These are phyloP conservation scores for Talaromyces piceae DNA, from an alignment of 2,329 filamentous ascomycete species.

Conservation along the genomic window DNA sequence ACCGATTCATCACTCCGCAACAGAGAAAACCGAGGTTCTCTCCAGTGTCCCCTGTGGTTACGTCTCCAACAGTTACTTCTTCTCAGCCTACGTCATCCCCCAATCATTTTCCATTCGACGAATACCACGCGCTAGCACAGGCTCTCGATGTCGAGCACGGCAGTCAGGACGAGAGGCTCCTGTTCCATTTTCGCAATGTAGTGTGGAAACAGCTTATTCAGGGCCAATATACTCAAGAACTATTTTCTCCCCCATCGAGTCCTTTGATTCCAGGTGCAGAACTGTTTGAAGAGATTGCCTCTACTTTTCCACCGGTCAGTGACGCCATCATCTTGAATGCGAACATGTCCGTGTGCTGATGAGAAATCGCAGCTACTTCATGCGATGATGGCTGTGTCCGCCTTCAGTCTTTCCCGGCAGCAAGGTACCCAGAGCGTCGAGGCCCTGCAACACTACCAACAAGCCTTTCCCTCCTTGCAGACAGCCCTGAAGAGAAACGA, in stretches of 20 bases:
- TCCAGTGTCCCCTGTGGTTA: conserved; percentile 29
- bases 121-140: conserved; percentile 14
- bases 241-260: conserved; percentile 16
- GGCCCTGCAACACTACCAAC: conserved; percentile 49
- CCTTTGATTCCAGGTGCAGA: conserved; percentile 27
- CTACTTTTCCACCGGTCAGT: conserved; percentile 46
- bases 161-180: conserved; percentile 26
- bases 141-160: conserved; percentile 14
- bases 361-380: conserved; percentile 43
- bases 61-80: too few species aligned
- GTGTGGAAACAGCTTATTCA: conserved; percentile 36
- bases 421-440: conserved; percentile 41
- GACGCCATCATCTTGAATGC: conserved; percentile 4
- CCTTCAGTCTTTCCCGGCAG: conserved; percentile 44
- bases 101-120: conserved; percentile 18
- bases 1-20: conserved; percentile 24
- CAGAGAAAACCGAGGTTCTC: conserved; percentile 26
- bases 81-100: conserved; percentile 21
- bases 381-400: conserved; percentile 52
- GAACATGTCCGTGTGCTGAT: conserved; percentile 1
- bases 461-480: conserved; percentile 44
- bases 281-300: conserved; percentile 42
- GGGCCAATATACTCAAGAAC: conserved; percentile 16
- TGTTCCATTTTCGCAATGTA: conserved; percentile 34
- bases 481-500: conserved; percentile 37